Evolutionary conservation across 768 basidiomycete genomes (phyloP).

Genomic region (Suillus weaverae): DNA sequence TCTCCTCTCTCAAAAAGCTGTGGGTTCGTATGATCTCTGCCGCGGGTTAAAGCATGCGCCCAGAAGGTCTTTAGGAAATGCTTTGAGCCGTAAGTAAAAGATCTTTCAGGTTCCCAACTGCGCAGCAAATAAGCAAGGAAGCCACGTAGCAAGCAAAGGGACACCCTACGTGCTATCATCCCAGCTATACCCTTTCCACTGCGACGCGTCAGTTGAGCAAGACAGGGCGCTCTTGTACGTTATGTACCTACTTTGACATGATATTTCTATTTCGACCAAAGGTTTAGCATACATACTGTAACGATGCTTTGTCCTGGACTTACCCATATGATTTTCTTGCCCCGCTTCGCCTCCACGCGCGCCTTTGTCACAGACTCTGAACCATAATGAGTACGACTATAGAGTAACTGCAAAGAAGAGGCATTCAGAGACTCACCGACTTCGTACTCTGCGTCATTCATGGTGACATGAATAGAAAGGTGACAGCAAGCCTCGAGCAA

Average conservation of each 20-base stretch:
- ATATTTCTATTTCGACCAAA: constrained; percentile 43
- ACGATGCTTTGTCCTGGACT: constrained; percentile 4
- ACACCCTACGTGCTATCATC: constrained; percentile 58
- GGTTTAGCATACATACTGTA: not conserved
- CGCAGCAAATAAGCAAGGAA: constrained; percentile 10
- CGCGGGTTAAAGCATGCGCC: constrained; percentile 32
- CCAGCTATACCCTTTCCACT: constrained; percentile 64
- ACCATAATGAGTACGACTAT: not conserved
- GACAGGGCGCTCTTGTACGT: not conserved
- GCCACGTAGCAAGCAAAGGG: not conserved
- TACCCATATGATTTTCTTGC: constrained; percentile 54
- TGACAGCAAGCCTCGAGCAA: not conserved
- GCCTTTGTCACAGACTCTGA: constrained; percentile 57
- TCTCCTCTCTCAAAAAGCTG: constrained; percentile 54
- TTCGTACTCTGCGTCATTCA: constrained; percentile 59
- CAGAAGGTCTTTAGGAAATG: constrained; percentile 45
- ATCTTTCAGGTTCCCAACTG: constrained; percentile 70
- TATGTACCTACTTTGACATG: constrained; percentile 51
- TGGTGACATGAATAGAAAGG: constrained; percentile 20
- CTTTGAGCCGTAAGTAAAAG: constrained; percentile 57
- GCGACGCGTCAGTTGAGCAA: constrained; percentile 9
- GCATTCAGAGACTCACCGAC: constrained; percentile 50
- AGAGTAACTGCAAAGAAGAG: constrained; percentile 5
- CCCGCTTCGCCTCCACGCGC: constrained; percentile 45
- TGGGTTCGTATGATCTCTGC: constrained; percentile 50